Base-by-base conservation (phyloP, 2,329 filamentous ascomycete genomes). In the Pseudovirgaria hyperparasitica region DNA sequence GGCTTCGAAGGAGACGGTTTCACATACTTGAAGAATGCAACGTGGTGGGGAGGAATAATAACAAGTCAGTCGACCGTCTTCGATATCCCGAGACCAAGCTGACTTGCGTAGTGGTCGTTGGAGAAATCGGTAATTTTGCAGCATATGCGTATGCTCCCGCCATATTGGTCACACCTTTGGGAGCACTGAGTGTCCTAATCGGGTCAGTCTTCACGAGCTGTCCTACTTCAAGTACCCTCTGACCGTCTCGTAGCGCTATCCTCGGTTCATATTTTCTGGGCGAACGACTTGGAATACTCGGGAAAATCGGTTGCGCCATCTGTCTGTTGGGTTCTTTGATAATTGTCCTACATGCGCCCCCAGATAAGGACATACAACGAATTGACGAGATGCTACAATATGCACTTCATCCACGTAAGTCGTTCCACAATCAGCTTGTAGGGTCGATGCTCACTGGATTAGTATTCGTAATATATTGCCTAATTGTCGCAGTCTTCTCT, bases 91-190 rank as follows among this genome's bases (percentile, higher is more conserved):
- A 12, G 16, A n/a, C 19, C 19, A 14, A 17, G 21, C 46, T 51
- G 30, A 39, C 31, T 22, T 32, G 26, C 28, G 29, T 45, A 92
- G 84, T 98, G 72, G 80, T 85, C 34, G 60, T 92, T 23, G 90
- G 90, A 48, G 90, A 98, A 60, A 64, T 94, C 32, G 92, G 85
- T 60, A 98, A 98, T 57, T 98, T 98, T 52, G 86, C 86, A 26
- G 90, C 90, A 35, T 98, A 98, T 53, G 90, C 90, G 6, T 98
- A 96, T 58, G 90, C 90, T 39, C 90, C 90, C 21, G 92, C 90
- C n/a, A 98, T 98, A 56, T 69, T 98, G 28, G 90, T 98, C 21
- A 98, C 90, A 5, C 90, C 90, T 15, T 65, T 98, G 14, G 90
- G 90, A 35, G 90, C 90, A 30, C 67, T 98, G 36, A 90, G 82